These are phyloP conservation scores for Yarrowia porcina DNA, from an alignment of 805 yeast genomes.

Conservation along the genomic window DNA sequence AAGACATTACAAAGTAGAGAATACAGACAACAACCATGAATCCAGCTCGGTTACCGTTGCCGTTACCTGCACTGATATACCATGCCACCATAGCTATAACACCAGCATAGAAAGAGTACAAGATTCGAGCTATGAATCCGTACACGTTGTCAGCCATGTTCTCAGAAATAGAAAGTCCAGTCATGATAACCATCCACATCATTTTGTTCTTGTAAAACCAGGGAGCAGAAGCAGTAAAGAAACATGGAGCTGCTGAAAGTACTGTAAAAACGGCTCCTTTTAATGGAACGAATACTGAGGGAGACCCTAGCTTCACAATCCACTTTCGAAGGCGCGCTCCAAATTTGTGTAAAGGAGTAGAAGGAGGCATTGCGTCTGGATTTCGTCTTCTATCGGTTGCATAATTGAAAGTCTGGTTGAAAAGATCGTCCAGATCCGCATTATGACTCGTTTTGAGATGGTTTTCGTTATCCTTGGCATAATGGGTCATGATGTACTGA, in stretches of 20 bases:
- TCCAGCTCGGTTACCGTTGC: conserved; percentile 39
- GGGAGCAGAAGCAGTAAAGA: conserved; percentile 32
- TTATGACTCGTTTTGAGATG: background rate
- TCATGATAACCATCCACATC: conserved; percentile 38
- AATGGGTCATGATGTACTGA: background rate
- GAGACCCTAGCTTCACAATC: background rate
- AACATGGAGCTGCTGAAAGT: conserved; percentile 33
- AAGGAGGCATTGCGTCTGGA: conserved; percentile 7
- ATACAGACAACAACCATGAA: conserved; percentile 30
- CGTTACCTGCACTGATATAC: conserved; percentile 40
- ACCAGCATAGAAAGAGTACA: conserved; percentile 37
- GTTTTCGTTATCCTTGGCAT: background rate
- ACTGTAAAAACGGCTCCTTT: conserved; percentile 33
- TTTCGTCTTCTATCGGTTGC: background rate
- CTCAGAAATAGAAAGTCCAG: conserved; percentile 35
- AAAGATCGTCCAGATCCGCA: conserved; percentile 1
- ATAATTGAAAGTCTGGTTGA: background rate
- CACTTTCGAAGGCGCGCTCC: background rate
- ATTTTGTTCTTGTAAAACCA: conserved; percentile 32
- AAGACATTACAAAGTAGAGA: conserved; percentile 29
- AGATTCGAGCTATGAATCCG: conserved; percentile 33
- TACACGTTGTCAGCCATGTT: conserved; percentile 39
- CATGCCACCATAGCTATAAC: conserved; percentile 38
- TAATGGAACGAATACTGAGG: conserved; percentile 31
- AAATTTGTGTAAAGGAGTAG: background rate